Percentiles rank a stretch among this genome's conserved stretches.
Evolutionary conservation across 257 asterid species (phyloP).

Genomic region (Solanum sejunctum): DNA sequence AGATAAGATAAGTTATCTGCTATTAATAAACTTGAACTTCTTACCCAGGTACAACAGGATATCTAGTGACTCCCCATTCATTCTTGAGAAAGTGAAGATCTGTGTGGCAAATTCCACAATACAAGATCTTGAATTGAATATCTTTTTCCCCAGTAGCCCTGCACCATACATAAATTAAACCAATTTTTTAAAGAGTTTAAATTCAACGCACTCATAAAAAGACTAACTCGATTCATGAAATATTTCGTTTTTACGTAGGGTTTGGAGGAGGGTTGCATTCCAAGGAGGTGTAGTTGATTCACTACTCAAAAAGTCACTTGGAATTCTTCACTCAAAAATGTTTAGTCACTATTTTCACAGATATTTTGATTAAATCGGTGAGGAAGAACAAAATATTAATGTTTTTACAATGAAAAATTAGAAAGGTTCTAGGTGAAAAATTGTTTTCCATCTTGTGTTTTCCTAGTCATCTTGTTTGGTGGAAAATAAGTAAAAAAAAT

Average conservation of each 20-base stretch:
- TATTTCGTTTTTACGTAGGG: background rate
- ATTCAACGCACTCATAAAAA: background rate
- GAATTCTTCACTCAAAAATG: accelerated
- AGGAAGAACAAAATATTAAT: background rate
- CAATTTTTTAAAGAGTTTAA: background rate
- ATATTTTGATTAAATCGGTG: too few species aligned
- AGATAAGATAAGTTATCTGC: background rate
- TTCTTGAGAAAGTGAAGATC: constrained; percentile 26
- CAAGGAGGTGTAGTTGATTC: too few species aligned
- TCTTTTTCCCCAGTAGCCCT: constrained; percentile 27
- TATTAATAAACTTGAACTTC: background rate
- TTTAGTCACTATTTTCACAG: accelerated
- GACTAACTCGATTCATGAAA: background rate
- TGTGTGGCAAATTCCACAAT: constrained; percentile 26
- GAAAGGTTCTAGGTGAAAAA: too few species aligned
- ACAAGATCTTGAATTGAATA: constrained; percentile 19
- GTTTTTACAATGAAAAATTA: background rate
- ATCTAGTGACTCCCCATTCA: constrained; percentile 18
- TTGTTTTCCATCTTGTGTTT: background rate
- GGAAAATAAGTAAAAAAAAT: too few species aligned
- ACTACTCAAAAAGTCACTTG: too few species aligned
- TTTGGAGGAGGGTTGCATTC: too few species aligned
- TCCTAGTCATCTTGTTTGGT: too few species aligned
- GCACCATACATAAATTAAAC: background rate
- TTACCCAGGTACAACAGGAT: constrained; percentile 31